A percentile compares a stretch with the other conserved stretches of the same genome.
Evolutionary conservation across 306 rosid species (phyloP).

Genomic region (Fragaria vesca): DNA sequence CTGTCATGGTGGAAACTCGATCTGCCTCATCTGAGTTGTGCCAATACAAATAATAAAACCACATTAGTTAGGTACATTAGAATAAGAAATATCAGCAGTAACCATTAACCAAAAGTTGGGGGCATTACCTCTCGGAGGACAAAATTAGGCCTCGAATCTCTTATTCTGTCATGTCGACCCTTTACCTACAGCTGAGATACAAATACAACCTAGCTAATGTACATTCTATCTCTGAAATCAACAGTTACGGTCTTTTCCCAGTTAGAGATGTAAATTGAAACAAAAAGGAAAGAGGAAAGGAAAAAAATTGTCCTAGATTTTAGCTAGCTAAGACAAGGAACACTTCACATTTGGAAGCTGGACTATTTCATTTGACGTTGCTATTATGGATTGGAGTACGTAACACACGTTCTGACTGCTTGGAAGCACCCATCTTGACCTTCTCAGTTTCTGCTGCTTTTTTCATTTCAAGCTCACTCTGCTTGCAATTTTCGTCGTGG

Average conservation of each 20-base stretch:
- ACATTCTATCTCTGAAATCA: neutral
- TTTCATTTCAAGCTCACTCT: constrained; percentile 69
- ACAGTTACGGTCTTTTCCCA: neutral
- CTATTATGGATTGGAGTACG: constrained; percentile 46
- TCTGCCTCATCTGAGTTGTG: neutral
- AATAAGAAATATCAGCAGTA: neutral
- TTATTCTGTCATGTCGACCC: neutral
- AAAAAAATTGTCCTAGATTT: neutral
- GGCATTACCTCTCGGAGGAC: constrained; percentile 3
- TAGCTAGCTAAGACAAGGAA: neutral
- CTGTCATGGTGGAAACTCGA: neutral
- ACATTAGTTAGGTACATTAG: neutral
- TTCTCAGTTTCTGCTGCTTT: constrained; percentile 60
- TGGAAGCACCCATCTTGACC: constrained; percentile 33
- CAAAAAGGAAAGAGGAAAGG: no score
- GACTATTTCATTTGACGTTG: constrained; percentile 39
- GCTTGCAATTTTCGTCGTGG: constrained; percentile 74
- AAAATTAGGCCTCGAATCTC: constrained; percentile 22
- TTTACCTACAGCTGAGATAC: constrained; percentile 6
- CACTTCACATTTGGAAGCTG: neutral
- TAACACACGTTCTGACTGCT: constrained; percentile 43
- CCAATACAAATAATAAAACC: neutral
- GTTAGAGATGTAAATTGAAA: neutral
- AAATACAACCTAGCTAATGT: neutral
- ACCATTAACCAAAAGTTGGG: neutral